phyloP scores from a whole-genome alignment of 2,329 filamentous ascomycete genomes.

The Orbilia ellipsospora region DNA sequence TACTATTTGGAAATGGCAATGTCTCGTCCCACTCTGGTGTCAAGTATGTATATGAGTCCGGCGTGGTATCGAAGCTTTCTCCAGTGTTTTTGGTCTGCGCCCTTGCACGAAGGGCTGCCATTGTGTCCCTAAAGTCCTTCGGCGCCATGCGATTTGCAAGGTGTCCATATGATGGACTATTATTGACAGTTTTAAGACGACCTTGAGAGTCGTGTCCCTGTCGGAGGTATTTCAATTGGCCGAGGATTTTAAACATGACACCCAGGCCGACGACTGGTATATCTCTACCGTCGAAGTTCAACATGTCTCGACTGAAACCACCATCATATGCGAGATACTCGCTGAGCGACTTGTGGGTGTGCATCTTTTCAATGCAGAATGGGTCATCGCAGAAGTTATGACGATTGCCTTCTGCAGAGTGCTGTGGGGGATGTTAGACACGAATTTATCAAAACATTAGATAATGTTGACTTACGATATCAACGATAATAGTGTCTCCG shows the following conservation, averaged over 20 bases:
- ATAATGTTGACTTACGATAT: constrained; percentile 31
- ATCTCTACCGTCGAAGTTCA: constrained; percentile 35
- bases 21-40: constrained; percentile 56
- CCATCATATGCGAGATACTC: constrained; percentile 39
- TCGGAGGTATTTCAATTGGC: constrained; percentile 56
- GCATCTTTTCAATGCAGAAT: constrained; percentile 47
- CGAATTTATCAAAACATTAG: neutral
- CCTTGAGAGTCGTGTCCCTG: constrained; percentile 56
- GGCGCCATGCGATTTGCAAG: constrained; percentile 56
- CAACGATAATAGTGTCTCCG: constrained; percentile 36
- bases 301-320: constrained; percentile 39
- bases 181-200: constrained; percentile 53
- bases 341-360: constrained; percentile 34
- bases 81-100: constrained; percentile 26
- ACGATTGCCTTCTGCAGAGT: constrained; percentile 35
- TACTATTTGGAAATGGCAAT: constrained; percentile 55
- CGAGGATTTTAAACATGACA: constrained; percentile 56
- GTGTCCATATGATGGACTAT: constrained; percentile 54
- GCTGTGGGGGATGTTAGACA: constrained; percentile 11
- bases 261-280: constrained; percentile 46
- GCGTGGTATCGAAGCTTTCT: constrained; percentile 48
- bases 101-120: constrained; percentile 19
- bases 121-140: constrained; percentile 19
- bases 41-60: constrained; percentile 54
- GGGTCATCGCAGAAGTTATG: constrained; percentile 45